A percentile compares a stretch with the other conserved stretches of the same genome.
These are phyloP conservation scores for Grosmannia clavigera DNA, from an alignment of 2,329 filamentous ascomycete species.

Conservation along the genomic window DNA sequence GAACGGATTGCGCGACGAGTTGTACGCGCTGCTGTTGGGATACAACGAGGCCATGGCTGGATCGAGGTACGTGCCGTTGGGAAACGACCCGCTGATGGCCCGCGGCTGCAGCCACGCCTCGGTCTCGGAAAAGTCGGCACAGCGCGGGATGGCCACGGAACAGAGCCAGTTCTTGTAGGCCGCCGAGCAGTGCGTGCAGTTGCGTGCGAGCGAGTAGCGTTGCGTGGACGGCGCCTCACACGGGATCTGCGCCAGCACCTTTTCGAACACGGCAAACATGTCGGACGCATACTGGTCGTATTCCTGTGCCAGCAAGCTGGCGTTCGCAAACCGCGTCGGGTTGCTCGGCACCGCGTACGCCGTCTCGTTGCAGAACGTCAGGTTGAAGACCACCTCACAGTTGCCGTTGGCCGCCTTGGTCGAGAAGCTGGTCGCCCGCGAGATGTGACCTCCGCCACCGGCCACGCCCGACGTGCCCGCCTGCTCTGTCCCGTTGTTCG, in stretches of 20 bases:
- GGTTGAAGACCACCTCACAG: slow-evolving; percentile 74
- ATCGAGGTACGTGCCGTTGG: slow-evolving; percentile 42
- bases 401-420: slow-evolving; percentile 56
- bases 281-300: slow-evolving; percentile 66
- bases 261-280: slow-evolving; percentile 68
- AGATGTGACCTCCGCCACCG: slow-evolving; percentile 67
- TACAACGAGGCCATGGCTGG: slow-evolving; percentile 18
- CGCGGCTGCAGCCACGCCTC: slow-evolving; percentile 49
- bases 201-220: slow-evolving; percentile 68
- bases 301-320: slow-evolving; percentile 48
- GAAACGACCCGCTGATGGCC: slow-evolving; percentile 58
- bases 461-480: slow-evolving; percentile 30
- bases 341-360: slow-evolving; percentile 89
- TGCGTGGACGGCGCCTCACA: slow-evolving; percentile 66
- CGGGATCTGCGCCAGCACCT: slow-evolving; percentile 69
- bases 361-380: slow-evolving; percentile 79
- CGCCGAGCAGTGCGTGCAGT: slow-evolving; percentile 59
- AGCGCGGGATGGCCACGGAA: slow-evolving; percentile 82
- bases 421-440: slow-evolving; percentile 55
- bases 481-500: slow-evolving; percentile 39
- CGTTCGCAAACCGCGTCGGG: slow-evolving; percentile 45
- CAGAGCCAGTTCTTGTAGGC: slow-evolving; percentile 96
- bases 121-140: slow-evolving; percentile 58
- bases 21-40: slow-evolving; percentile 27
- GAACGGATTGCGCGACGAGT: slow-evolving; percentile 52